These are phyloP conservation scores for Hanseniaspora meyeri DNA, from an alignment of 805 yeast genomes.

Conservation along the genomic window DNA sequence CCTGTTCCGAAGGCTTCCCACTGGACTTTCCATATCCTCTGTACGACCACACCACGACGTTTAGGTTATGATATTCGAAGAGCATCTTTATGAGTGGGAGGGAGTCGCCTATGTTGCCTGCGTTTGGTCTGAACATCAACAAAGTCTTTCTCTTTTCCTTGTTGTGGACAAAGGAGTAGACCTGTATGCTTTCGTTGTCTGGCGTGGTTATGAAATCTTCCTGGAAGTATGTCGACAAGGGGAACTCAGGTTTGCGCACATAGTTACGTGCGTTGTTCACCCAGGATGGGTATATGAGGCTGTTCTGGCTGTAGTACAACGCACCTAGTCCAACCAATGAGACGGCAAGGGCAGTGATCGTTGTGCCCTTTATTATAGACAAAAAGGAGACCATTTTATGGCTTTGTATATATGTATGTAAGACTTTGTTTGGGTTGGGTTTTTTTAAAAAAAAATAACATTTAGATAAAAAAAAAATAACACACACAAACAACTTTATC, in stretches of 20 bases:
- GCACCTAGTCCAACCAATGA: conserved; percentile 38
- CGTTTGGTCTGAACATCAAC: conserved; percentile 76
- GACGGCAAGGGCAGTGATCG: conserved; percentile 34
- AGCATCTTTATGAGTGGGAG: conserved; percentile 67
- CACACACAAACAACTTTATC: no score
- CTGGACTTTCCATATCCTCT: conserved; percentile 81
- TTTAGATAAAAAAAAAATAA: no score
- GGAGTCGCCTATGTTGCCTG: conserved; percentile 89
- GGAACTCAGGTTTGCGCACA: conserved; percentile 62
- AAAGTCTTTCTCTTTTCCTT: conserved; percentile 34
- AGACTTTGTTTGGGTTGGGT: not conserved
- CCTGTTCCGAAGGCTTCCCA: conserved; percentile 64
- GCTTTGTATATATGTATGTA: not conserved
- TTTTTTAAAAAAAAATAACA: not conserved
- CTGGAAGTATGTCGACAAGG: conserved; percentile 34
- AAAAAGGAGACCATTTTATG: not conserved
- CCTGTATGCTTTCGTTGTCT: conserved; percentile 59
- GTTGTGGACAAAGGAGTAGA: conserved; percentile 35
- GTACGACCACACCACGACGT: conserved; percentile 76
- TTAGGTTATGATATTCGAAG: conserved; percentile 49
- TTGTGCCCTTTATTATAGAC: conserved; percentile 26
- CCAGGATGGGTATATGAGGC: conserved; percentile 70
- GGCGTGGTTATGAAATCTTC: conserved; percentile 46
- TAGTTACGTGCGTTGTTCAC: conserved; percentile 57
- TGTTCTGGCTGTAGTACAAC: conserved; percentile 49